Conservation (phyloP, 2,329 filamentous ascomycete genomes). For the Alternaria gansuensis region DNA sequence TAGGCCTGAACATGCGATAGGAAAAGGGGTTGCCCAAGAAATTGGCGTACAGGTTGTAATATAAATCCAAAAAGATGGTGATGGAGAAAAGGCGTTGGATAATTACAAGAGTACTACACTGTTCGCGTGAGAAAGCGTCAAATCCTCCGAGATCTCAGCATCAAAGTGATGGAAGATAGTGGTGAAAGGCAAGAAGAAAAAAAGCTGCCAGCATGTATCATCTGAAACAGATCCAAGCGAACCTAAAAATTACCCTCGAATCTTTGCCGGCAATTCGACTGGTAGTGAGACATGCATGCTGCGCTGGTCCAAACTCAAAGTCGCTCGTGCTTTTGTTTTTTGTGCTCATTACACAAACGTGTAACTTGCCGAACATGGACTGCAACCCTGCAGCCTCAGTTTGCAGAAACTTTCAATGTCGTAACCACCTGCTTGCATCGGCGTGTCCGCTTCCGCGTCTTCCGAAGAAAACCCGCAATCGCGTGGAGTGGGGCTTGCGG, state of each 20-base stretch:
- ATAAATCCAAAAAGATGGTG: conserved; percentile 5
- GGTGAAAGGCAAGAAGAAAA: conserved; percentile 2
- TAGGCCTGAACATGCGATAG: not conserved
- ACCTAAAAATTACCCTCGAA: not conserved
- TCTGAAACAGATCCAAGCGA: not conserved
- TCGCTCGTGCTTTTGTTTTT: conserved; percentile 17
- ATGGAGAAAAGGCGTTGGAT: conserved; percentile 11
- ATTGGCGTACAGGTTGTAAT: not conserved
- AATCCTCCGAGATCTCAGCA: conserved; percentile 9
- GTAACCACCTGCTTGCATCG: conserved; percentile 6
- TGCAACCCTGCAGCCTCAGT: conserved; percentile 4
- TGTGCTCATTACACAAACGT: conserved; percentile 5
- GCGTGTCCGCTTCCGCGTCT: not conserved
- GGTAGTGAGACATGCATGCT: conserved; percentile 1
- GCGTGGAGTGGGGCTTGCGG: conserved; percentile 23
- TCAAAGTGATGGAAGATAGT: not conserved
- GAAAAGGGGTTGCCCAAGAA: conserved; percentile 1
- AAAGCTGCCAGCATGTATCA: conserved; percentile 9
- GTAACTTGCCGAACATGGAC: not conserved
- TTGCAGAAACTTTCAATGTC: conserved; percentile 7
- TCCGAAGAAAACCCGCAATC: not conserved
- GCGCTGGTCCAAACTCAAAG: conserved; percentile 11
- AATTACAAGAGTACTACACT: conserved; percentile 19
- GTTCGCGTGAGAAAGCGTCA: conserved; percentile 14
- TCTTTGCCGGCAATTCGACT: conserved; percentile 2